These are phyloP conservation scores for Aspergillus luchuensis DNA, from an alignment of 2,329 filamentous ascomycete genomes.

Conservation along the genomic window DNA sequence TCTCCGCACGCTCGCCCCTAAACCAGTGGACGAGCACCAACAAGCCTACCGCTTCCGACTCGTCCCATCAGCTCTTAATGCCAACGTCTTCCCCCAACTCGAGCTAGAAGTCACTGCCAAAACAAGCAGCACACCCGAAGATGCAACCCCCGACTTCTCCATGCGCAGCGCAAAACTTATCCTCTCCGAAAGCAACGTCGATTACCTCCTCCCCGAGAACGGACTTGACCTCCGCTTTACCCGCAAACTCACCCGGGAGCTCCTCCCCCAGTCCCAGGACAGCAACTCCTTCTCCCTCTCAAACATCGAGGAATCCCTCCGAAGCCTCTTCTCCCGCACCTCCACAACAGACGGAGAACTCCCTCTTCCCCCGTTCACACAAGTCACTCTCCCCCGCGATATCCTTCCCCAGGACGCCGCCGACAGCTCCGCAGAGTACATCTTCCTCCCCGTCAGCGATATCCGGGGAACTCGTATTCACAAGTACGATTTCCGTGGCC, in stretches of 20 bases:
- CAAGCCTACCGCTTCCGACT: slow-evolving; percentile 35
- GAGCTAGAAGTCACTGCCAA: slow-evolving; percentile 35
- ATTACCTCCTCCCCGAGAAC: slow-evolving; percentile 44
- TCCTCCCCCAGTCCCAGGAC: slow-evolving; percentile 20
- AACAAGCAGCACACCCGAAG: not conserved
- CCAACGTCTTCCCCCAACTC: slow-evolving; percentile 32
- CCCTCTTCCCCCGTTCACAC: slow-evolving; percentile 35
- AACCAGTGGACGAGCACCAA: slow-evolving; percentile 15
- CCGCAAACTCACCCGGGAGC: slow-evolving; percentile 33
- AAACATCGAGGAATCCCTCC: slow-evolving; percentile 26
- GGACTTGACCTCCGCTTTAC: slow-evolving; percentile 44
- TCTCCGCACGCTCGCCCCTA: slow-evolving; percentile 29
- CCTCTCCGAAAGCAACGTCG: slow-evolving; percentile 33
- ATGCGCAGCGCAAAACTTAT: slow-evolving; percentile 36
- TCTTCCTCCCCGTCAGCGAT: slow-evolving; percentile 37
- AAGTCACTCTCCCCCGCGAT: slow-evolving; percentile 32
- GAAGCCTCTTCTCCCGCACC: slow-evolving; percentile 22
- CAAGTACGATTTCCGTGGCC: slow-evolving; percentile 36
- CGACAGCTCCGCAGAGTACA: slow-evolving; percentile 32
- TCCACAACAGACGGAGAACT: slow-evolving; percentile 13
- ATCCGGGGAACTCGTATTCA: slow-evolving; percentile 30
- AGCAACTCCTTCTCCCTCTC: slow-evolving; percentile 14
- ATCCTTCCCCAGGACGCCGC: slow-evolving; percentile 21
- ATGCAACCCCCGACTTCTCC: slow-evolving; percentile 17
- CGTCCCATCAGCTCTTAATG: slow-evolving; percentile 31